Percentiles rank a stretch among this genome's conserved stretches.
Conservation (phyloP, 352 stramenopile species). For the Phytophthora pseudosyringae region DNA sequence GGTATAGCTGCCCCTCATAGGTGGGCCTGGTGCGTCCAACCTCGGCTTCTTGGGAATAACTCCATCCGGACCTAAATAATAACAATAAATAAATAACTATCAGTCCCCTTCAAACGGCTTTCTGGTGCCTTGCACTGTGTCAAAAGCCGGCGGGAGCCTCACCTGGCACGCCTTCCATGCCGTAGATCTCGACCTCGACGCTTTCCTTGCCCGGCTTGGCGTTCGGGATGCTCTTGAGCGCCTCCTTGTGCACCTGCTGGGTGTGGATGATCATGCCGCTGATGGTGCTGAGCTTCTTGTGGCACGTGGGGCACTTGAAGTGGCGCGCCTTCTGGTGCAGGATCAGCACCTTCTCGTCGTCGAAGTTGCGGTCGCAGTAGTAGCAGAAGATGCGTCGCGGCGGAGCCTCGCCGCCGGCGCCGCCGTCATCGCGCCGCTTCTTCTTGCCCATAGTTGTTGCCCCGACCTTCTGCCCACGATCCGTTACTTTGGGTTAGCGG, state of each 20-base stretch:
- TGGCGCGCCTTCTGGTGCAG: constrained; percentile 94
- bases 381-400: constrained; percentile 90
- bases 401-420: constrained; percentile 34
- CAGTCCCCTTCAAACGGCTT: neutral
- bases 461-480: constrained; percentile 16
- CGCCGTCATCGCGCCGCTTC: constrained; percentile 76
- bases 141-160: constrained; percentile 29
- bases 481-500: constrained; percentile 11
- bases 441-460: constrained; percentile 79
- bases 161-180: constrained; percentile 87
- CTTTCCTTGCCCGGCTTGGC: constrained; percentile 85
- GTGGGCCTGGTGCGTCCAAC: constrained; percentile 35
- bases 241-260: constrained; percentile 91
- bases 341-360: constrained; percentile 93
- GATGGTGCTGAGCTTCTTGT: constrained; percentile 92
- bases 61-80: constrained; percentile 25
- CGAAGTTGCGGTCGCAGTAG: constrained; percentile 93
- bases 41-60: constrained; percentile 50
- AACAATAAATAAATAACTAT: constrained; percentile 15
- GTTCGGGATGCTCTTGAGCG: constrained; percentile 81
- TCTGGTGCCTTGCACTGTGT: neutral
- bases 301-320: constrained; percentile 92
- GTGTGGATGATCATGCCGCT: constrained; percentile 91
- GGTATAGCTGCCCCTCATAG: constrained; percentile 53
- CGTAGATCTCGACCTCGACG: constrained; percentile 88